Base-by-base conservation (phyloP, 108 stramenopile species). In the Cylindrotheca closterium region DNA sequence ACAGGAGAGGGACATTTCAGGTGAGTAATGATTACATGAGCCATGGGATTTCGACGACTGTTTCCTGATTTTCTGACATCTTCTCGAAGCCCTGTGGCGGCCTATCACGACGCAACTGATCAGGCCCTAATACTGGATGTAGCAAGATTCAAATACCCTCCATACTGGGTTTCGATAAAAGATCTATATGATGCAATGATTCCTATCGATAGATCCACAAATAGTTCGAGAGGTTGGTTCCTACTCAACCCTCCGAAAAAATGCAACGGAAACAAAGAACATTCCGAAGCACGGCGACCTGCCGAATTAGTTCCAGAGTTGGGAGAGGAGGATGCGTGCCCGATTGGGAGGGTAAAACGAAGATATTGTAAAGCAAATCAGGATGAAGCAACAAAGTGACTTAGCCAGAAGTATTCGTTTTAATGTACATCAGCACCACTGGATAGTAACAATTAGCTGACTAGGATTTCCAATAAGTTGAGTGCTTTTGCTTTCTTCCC, bases 1-100 rank as follows among this genome's bases (percentile, higher is more conserved):
- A 98, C 97, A 22, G 97, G 97, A 24, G 91, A 91, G 33, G 96
- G 96, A 8, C 97, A 98, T 75, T 98, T 96, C 79, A 90, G 37
- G 37, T 42, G 7, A 15, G 37, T 42, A 42, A 42, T 42, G 37
- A 15, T 10, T 42, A 15, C 7, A 42, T 15, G 37, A 15, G 15
- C 7, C 37, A 42, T 15, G n/a, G n/a, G n/a, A n/a, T n/a, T n/a
- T n/a, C n/a, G n/a, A n/a, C n/a, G n/a, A n/a, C n/a, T n/a, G n/a
- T n/a, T 42, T 42, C 37, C 37, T 42, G 7, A 42, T 42, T 42
- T 15, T 42, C 15, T 42, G 7, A 42, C 15, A 7, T 42, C 10
- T 42, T 42, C 37, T 15, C 15, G 37, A 10, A 42, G 89, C 28
- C 96, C 97, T 22, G 74, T 98, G 33, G 88, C 87, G 2, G 92